These are phyloP conservation scores for Cryphonectria parasitica DNA, from an alignment of 2,329 filamentous ascomycete species.

Conservation along the genomic window DNA sequence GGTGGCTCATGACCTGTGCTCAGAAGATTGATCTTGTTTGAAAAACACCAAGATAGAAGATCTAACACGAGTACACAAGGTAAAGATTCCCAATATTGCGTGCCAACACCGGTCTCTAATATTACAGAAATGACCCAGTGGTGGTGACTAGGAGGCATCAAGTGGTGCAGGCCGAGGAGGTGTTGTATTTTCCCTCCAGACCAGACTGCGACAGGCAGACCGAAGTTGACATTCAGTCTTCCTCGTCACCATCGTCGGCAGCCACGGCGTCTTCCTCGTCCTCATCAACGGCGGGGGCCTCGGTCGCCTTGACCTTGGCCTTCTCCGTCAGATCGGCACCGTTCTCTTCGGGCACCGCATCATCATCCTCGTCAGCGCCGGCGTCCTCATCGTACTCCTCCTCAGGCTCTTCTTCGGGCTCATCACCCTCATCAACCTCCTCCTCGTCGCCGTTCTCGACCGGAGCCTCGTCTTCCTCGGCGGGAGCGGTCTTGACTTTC, in stretches of 20 bases:
- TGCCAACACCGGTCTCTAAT: neutral
- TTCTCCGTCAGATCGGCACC: constrained; percentile 32
- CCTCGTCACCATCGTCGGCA: constrained; percentile 38
- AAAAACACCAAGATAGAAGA: neutral
- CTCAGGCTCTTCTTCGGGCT: constrained; percentile 31
- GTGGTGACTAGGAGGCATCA: neutral
- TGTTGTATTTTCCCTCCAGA: neutral
- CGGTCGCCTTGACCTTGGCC: constrained; percentile 27
- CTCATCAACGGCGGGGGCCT: constrained; percentile 38
- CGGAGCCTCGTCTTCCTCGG: constrained; percentile 32
- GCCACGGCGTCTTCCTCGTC: constrained; percentile 40
- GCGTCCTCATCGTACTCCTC: constrained; percentile 33
- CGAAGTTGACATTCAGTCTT: constrained; percentile 30
- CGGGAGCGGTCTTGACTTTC: constrained; percentile 53
- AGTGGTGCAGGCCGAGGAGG: constrained; percentile 3
- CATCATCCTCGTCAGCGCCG: constrained; percentile 33
- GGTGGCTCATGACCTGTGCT: neutral
- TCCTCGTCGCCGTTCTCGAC: constrained; percentile 30
- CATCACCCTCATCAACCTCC: constrained; percentile 30
- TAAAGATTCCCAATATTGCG: neutral
- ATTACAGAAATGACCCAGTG: constrained; percentile 1
- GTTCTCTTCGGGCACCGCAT: constrained; percentile 12
- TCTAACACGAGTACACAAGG: constrained; percentile 12
- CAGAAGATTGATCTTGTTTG: neutral
- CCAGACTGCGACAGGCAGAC: neutral